These are phyloP conservation scores for Aquilaria sinensis DNA, from an alignment of 345 rosid species.

Conservation along the genomic window DNA sequence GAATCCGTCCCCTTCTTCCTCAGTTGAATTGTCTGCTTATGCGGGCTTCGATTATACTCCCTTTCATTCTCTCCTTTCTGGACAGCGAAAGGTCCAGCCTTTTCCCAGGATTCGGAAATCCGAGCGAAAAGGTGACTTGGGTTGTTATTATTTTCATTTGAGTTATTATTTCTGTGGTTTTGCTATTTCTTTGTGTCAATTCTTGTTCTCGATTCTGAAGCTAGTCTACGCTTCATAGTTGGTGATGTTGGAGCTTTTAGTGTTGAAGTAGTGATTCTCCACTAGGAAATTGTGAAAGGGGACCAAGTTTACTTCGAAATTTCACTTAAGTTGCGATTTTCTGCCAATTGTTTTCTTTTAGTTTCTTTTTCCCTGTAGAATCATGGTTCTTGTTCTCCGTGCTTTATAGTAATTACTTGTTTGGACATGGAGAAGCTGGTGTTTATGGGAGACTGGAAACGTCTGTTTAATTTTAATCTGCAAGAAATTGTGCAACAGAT, in stretches of 20 bases:
- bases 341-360: not conserved
- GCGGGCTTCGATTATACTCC: slow-evolving; percentile 19
- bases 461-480: too few species aligned
- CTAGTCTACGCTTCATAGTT: not conserved
- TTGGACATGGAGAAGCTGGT: too few species aligned
- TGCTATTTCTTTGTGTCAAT: not conserved
- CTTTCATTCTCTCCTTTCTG: slow-evolving; percentile 22
- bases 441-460: too few species aligned
- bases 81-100: slow-evolving; percentile 27
- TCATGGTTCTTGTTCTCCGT: too few species aligned
- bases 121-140: slow-evolving; percentile 32
- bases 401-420: too few species aligned
- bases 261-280: not conserved
- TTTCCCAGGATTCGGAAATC: slow-evolving; percentile 20
- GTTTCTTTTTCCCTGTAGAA: not conserved
- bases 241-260: not conserved
- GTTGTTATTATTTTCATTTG: not conserved
- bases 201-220: not conserved
- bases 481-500: too few species aligned
- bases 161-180: not conserved
- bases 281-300: not conserved
- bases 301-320: too few species aligned
- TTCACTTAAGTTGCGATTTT: too few species aligned
- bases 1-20: slow-evolving; percentile 18
- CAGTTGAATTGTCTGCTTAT: slow-evolving; percentile 10